These are phyloP conservation scores for Nothomitra cinnamomea DNA, from an alignment of 2,329 filamentous ascomycete species.

Conservation along the genomic window DNA sequence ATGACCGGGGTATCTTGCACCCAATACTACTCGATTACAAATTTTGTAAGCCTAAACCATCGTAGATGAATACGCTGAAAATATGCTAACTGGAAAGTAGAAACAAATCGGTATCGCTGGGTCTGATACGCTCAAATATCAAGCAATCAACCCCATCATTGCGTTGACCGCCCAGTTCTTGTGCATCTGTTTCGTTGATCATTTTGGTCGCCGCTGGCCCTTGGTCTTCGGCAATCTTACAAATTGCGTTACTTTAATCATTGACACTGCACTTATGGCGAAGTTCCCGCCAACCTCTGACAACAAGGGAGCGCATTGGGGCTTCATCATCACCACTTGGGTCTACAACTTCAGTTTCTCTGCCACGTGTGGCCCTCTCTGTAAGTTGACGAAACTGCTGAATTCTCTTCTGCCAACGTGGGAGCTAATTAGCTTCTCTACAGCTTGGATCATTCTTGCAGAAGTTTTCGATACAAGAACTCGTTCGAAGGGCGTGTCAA, in stretches of 20 bases:
- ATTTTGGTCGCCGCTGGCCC: constrained; percentile 52
- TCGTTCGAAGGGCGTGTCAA: constrained; percentile 54
- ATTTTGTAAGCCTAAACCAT: constrained; percentile 23
- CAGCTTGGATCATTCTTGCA: constrained; percentile 39
- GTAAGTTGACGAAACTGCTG: constrained; percentile 32
- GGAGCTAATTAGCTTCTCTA: background rate
- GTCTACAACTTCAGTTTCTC: constrained; percentile 66
- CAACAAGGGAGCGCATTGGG: constrained; percentile 42
- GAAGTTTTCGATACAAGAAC: constrained; percentile 68
- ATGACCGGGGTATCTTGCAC: constrained; percentile 64
- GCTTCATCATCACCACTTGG: constrained; percentile 64
- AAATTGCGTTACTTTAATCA: constrained; percentile 56
- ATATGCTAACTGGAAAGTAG: constrained; percentile 16
- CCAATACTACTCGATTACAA: constrained; percentile 54
- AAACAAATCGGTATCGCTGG: constrained; percentile 49
- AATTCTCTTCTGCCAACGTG: constrained; percentile 4
- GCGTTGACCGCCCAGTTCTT: constrained; percentile 50
- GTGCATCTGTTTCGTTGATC: constrained; percentile 49
- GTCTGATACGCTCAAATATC: constrained; percentile 52
- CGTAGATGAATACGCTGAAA: too few relatives aligned
- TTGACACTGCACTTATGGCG: constrained; percentile 40
- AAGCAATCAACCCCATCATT: constrained; percentile 57
- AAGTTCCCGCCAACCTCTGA: constrained; percentile 41
- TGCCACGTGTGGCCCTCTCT: constrained; percentile 50
- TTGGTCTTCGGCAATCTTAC: constrained; percentile 55